Base-by-base conservation (phyloP, 73 alveolate genomes). In the Tetrahymena thermophila region DNA sequence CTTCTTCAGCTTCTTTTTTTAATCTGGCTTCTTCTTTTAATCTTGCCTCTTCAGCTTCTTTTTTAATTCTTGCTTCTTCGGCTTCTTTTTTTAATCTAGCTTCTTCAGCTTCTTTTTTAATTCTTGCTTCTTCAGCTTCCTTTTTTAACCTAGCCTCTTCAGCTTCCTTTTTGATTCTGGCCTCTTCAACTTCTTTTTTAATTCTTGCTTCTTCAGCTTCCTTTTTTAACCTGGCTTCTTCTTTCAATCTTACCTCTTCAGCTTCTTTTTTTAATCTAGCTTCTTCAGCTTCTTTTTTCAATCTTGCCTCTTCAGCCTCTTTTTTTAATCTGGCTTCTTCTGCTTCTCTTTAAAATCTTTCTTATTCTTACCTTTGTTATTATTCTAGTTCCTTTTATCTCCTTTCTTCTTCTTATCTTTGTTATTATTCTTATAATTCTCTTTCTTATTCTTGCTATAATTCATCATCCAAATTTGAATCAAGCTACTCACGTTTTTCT, bases 401-500 rank as follows among this genome's bases (percentile, higher is more conserved):
- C 35, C 14, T 10, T 56, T 56, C 85, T 10, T 85, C 56, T 35
- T 93, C 85, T 21, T 94, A 94, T 34, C 84, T 84, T 93, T 94
- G 93, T 25, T 50, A 89, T 94, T 58, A 85, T 85, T 96, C 96
- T 16, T 93, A 89, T 34, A 40, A 93, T 25, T 84, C 94, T 57
- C 34, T 93, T 42, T 96, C 96, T 93, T 96, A 38, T 56, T 96
- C 96, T 85, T 93, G 43, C 35, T 57, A 85, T 57, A 21, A 35
- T 43, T 25, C 55, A 85, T 42, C 93, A 94, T 55, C 95, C 89
- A 84, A 43, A 56, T 96, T 93, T 93, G 94, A 58, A 94, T 84
- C 96, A 95, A 71, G 38, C 93, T 84, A 57, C 23, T 42, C 93
- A 94, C 93, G 35, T 56, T 35, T 23, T 94, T 96, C 96, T 96